Evolutionary conservation across 2,329 filamentous ascomycete genomes (phyloP).

Genomic region (Drechslerella stenobrocha): DNA sequence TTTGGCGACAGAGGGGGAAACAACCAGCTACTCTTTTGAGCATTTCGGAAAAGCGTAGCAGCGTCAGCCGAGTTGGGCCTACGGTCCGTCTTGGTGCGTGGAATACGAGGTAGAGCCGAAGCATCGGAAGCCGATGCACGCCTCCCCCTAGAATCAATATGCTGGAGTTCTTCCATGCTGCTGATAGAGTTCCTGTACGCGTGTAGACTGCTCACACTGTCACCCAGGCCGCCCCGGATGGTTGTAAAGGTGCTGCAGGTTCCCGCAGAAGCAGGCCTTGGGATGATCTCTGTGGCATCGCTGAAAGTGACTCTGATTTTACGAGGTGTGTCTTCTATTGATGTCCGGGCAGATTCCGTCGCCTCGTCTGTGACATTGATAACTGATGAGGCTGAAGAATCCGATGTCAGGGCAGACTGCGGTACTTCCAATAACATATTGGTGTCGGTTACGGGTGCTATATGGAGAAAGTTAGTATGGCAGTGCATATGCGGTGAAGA

Average conservation of each 20-base stretch:
- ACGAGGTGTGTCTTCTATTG: slow-evolving; percentile 42
- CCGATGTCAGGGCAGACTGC: slow-evolving; percentile 18
- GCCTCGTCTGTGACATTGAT: slow-evolving; percentile 36
- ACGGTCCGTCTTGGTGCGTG: slow-evolving; percentile 32
- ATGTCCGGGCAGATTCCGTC: slow-evolving; percentile 39
- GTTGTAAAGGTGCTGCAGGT: slow-evolving; percentile 76
- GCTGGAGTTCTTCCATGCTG: slow-evolving; percentile 52
- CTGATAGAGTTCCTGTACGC: slow-evolving; percentile 56
- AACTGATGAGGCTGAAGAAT: slow-evolving; percentile 44
- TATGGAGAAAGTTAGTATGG: slow-evolving; percentile 33
- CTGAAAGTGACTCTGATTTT: slow-evolving; percentile 75
- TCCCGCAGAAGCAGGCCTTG: slow-evolving; percentile 80
- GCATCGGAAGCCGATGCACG: slow-evolving; percentile 55
- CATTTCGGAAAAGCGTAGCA: slow-evolving; percentile 32
- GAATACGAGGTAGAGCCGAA: slow-evolving; percentile 44
- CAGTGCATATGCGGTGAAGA: slow-evolving; percentile 36
- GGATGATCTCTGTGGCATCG: slow-evolving; percentile 80
- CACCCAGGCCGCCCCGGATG: slow-evolving; percentile 72
- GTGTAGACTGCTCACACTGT: slow-evolving; percentile 71
- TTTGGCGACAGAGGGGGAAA: slow-evolving; percentile 45
- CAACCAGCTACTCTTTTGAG: slow-evolving; percentile 38
- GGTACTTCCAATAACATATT: slow-evolving; percentile 30
- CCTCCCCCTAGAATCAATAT: slow-evolving; percentile 57
- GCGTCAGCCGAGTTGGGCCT: slow-evolving; percentile 47
- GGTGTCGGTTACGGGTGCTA: slow-evolving; percentile 32